Conservation (phyloP, 768 basidiomycete genomes). For the Amanita molliuscula region DNA sequence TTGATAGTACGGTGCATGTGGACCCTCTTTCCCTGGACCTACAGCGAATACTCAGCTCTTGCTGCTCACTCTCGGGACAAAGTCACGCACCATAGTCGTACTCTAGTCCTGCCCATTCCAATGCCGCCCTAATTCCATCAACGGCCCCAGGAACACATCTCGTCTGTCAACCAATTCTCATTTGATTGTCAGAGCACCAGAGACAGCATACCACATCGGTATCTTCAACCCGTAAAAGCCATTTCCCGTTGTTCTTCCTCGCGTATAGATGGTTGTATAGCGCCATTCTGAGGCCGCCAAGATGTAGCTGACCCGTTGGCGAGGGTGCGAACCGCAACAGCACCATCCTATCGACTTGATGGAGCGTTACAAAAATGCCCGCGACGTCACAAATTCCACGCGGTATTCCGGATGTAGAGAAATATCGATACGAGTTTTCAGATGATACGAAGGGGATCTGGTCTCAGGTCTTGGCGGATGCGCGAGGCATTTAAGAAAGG, state of each 20-base stretch:
- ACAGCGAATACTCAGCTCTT: not conserved
- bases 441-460: not conserved
- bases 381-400: too few species aligned
- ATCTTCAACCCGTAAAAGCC: conserved; percentile 91
- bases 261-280: conserved; percentile 88
- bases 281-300: conserved; percentile 91
- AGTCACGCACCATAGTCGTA: conserved; percentile 74
- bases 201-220: conserved; percentile 68
- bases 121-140: conserved; percentile 61
- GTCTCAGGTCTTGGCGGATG: not conserved
- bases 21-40: conserved; percentile 75
- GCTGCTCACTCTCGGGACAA: not conserved
- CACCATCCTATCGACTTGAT: conserved; percentile 30
- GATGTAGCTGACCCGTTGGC: conserved; percentile 88
- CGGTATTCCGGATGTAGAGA: too few species aligned
- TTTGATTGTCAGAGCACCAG: too few species aligned
- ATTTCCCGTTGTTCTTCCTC: conserved; percentile 72
- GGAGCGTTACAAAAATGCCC: too few species aligned
- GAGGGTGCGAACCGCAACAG: conserved; percentile 93
- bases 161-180: conserved; percentile 33
- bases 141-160: conserved; percentile 78
- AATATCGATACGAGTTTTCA: not conserved
- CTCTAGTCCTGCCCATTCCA: conserved; percentile 86
- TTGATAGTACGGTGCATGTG: conserved; percentile 82
- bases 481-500: not conserved